A percentile compares a stretch with the other conserved stretches of the same genome.
Conservation (phyloP, 2,329 filamentous ascomycete species). For the Macrophomina pseudophaseolina region DNA sequence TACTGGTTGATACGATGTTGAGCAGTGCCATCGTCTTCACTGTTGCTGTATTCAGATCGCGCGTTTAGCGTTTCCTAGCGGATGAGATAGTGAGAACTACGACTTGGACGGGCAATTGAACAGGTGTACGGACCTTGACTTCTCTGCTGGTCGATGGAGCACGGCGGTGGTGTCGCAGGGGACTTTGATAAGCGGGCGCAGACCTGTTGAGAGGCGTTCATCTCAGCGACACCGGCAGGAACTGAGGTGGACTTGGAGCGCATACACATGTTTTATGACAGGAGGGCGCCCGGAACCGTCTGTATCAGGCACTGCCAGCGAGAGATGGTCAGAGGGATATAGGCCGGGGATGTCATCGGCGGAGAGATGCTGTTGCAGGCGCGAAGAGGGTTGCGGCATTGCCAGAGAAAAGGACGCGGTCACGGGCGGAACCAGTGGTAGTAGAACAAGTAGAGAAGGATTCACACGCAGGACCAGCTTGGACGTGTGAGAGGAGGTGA, state of each 20-base stretch:
- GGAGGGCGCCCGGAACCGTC: constrained; percentile 47
- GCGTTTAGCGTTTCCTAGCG: constrained; percentile 87
- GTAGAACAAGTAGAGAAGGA: background rate
- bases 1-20: constrained; percentile 96
- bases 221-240: background rate
- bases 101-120: background rate
- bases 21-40: constrained; percentile 78
- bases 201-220: constrained; percentile 51
- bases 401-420: background rate
- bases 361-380: constrained; percentile 31
- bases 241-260: background rate
- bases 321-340: constrained; percentile 54
- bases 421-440: background rate
- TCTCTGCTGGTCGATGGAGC: constrained; percentile 64
- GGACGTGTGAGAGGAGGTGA: background rate
- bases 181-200: constrained; percentile 63
- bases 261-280: constrained; percentile 57
- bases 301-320: constrained; percentile 52
- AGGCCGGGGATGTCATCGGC: constrained; percentile 44
- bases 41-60: constrained; percentile 82
- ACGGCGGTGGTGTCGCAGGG: constrained; percentile 68
- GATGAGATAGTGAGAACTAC: background rate
- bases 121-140: constrained; percentile 61
- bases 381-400: constrained; percentile 21
- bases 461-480: background rate